Percentiles rank a stretch among this genome's conserved stretches.
Evolutionary conservation across 1,284 basidiomycete species (phyloP).

Genomic region (Cryptococcus maquisensis): DNA sequence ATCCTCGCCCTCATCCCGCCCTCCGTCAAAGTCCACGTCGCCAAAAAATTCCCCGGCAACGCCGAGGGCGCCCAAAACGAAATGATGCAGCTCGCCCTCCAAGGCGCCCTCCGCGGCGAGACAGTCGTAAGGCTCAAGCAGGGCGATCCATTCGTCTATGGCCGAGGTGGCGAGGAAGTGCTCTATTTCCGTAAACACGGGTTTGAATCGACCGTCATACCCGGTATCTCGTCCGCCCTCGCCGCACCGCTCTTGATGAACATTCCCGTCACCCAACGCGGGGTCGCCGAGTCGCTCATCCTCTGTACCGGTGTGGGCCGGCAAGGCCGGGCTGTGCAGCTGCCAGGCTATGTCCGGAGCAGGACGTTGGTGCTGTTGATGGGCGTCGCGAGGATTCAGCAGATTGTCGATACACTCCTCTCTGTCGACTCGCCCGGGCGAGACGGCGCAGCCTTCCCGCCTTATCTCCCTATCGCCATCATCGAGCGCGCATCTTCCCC

Average conservation of each 20-base stretch:
- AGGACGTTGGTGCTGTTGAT: constrained; percentile 82
- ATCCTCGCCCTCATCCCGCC: constrained; percentile 81
- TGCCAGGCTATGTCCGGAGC: constrained; percentile 80
- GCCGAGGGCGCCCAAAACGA: constrained; percentile 91
- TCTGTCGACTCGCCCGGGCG: constrained; percentile 22
- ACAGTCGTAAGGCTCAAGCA: constrained; percentile 94
- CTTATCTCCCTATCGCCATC: constrained; percentile 77
- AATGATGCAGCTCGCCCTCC: constrained; percentile 84
- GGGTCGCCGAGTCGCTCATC: constrained; percentile 80
- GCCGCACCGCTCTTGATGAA: constrained; percentile 84
- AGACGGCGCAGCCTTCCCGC: constrained; percentile 65
- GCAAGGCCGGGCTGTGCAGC: constrained; percentile 72
- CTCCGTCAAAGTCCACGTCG: constrained; percentile 63
- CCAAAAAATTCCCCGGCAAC: constrained; percentile 95
- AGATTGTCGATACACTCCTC: constrained; percentile 64
- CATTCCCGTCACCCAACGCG: constrained; percentile 92
- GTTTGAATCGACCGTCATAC: constrained; percentile 76
- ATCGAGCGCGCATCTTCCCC: constrained; percentile 88
- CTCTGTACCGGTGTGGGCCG: constrained; percentile 92
- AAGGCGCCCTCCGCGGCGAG: constrained; percentile 71
- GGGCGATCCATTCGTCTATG: constrained; percentile 93
- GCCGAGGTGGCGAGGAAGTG: constrained; percentile 89
- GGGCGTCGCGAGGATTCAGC: constrained; percentile 81
- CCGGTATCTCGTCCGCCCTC: constrained; percentile 82
- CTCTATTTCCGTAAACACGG: constrained; percentile 82